These are phyloP conservation scores for Abrus pulchellus DNA, from an alignment of 306 rosid species.

Conservation along the genomic window DNA sequence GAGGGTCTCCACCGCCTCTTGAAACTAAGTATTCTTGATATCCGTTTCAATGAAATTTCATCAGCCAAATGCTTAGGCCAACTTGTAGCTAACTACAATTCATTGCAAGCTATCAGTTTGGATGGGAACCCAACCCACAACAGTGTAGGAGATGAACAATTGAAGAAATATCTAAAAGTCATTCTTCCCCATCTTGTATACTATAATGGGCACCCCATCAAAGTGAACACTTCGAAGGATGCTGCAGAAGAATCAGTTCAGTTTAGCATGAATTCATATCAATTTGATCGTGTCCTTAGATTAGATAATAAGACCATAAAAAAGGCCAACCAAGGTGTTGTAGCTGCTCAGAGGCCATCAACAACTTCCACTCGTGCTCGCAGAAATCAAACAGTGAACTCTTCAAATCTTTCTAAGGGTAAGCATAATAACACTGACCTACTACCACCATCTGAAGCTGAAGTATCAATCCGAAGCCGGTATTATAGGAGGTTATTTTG, in stretches of 20 bases:
- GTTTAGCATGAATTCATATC: constrained; percentile 55
- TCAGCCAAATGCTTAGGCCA: constrained; percentile 74
- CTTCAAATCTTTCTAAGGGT: neutral
- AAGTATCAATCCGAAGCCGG: no score
- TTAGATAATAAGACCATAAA: neutral
- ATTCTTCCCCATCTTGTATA: constrained; percentile 74
- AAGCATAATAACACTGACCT: no score
- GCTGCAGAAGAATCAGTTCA: neutral
- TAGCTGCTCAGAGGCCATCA: neutral
- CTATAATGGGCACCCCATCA: constrained; percentile 64
- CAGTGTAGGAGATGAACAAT: constrained; percentile 78
- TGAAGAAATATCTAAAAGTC: constrained; percentile 68
- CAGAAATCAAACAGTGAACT: neutral
- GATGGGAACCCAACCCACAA: constrained; percentile 84
- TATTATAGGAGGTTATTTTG: no score
- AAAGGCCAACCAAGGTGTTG: neutral
- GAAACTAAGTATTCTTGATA: constrained; percentile 65
- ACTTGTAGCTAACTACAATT: constrained; percentile 73
- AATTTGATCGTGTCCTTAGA: constrained; percentile 47
- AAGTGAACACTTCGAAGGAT: constrained; percentile 60
- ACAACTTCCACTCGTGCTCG: neutral
- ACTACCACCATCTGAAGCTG: no score
- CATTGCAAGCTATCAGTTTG: constrained; percentile 72
- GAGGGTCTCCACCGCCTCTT: constrained; percentile 81
- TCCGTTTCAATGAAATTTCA: constrained; percentile 73